Base-by-base conservation (phyloP, 352 stramenopile genomes). In the Vaucheria bursata region DNA sequence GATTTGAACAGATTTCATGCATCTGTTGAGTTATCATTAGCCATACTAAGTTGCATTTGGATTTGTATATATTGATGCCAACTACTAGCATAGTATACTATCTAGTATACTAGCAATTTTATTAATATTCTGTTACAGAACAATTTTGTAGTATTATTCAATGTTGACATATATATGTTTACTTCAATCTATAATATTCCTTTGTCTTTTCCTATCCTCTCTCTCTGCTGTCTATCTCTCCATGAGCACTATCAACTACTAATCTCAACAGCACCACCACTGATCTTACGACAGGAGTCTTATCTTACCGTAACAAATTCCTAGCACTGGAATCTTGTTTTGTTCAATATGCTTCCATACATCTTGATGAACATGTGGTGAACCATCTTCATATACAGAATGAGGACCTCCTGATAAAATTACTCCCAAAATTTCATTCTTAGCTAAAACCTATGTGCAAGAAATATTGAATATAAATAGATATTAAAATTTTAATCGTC, bases 291-390 rank as follows among this genome's bases (percentile, higher is more conserved):
- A 49, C 71, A 75, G 53, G n/a, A n/a, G n/a, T n/a, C n/a, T n/a
- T n/a, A n/a, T n/a, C n/a, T n/a, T n/a, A n/a, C 93, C 93, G 84
- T 97, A 97, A 88, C 93, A 97, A 84, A 99, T 98, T 73, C 96
- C 96, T 33, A 99, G 88, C 66, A 99, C 90, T 0, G 96, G 96
- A 35, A 99, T 89, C 77, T 96, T 91, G 67, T 92, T 87, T 74
- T 97, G 91, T 78, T 97, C 89, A 73, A 98, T 97, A 75, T 98
- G 88, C 52, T 97, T 90, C 95, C 95, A 99, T 39, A 99, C 91
- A 39, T 90, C 78, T 29, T 67, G 31, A 37, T 83, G 72, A 8
- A 83, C 78, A 87, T 99, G 95, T 33, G 95, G 95, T 32, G 95
- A 90, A 45, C 87, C 91, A 76, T 95, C 87, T 73, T 98, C 95